phyloP scores from a whole-genome alignment of 2,329 filamentous ascomycete genomes.

The Dactylonectria macrodidyma region DNA sequence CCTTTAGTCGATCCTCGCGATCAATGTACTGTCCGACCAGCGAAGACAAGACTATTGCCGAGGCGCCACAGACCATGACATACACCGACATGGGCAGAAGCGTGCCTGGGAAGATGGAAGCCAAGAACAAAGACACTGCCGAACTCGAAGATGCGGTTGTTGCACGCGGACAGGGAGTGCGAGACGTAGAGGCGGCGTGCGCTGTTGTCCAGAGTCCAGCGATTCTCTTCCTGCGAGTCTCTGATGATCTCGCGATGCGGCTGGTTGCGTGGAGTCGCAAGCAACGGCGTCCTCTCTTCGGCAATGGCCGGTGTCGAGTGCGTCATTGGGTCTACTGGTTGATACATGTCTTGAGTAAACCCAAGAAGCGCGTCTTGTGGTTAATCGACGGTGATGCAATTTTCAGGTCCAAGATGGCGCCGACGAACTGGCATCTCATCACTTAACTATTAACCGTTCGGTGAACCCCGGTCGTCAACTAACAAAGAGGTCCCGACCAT shows the following conservation, averaged over 20 bases:
- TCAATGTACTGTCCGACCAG: conserved; percentile 74
- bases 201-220: conserved; percentile 39
- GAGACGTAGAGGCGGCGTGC: conserved; percentile 66
- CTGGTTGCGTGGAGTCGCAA: background rate
- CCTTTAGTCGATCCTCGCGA: conserved; percentile 62
- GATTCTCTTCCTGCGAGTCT: background rate
- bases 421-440: background rate
- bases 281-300: conserved; percentile 16
- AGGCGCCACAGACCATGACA: conserved; percentile 71
- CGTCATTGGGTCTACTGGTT: conserved; percentile 24
- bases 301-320: background rate
- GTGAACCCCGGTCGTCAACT: background rate
- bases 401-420: background rate
- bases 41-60: conserved; percentile 72
- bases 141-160: conserved; percentile 76
- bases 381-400: background rate
- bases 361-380: conserved; percentile 4
- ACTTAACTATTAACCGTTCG: background rate
- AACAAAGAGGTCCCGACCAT: background rate
- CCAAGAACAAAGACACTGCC: conserved; percentile 73
- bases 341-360: conserved; percentile 21
- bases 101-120: conserved; percentile 69
- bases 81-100: conserved; percentile 79
- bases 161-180: conserved; percentile 75
- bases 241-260: background rate